phyloP scores from a whole-genome alignment of 2,329 filamentous ascomycete genomes.

The Ascochyta pisi region DNA sequence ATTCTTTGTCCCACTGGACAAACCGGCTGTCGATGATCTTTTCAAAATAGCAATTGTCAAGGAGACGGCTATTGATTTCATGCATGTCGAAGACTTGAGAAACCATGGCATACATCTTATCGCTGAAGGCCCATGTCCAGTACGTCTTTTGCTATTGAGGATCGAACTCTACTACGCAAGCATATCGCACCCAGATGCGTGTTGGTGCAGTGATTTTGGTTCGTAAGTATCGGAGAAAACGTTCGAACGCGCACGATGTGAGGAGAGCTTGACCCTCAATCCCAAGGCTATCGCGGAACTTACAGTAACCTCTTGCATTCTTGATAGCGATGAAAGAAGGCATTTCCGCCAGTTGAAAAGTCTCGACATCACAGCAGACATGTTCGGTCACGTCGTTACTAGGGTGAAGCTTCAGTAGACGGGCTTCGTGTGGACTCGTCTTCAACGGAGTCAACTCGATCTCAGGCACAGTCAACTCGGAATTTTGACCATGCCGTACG shows the following conservation, averaged over 20 bases:
- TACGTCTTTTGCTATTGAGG: background rate
- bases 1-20: background rate
- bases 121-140: slow-evolving; percentile 16
- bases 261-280: background rate
- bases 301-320: background rate
- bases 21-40: background rate
- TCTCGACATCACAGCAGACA: background rate
- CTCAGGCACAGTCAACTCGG: background rate
- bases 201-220: background rate
- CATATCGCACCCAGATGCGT: background rate
- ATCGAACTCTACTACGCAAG: background rate
- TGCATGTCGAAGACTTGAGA: slow-evolving; percentile 17
- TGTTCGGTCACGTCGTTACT: background rate
- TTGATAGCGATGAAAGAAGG: background rate
- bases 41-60: slow-evolving; percentile 9
- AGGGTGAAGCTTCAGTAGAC: background rate
- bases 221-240: background rate
- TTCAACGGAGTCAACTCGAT: background rate
- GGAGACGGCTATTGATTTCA: slow-evolving; percentile 5
- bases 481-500: background rate
- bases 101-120: slow-evolving; percentile 8
- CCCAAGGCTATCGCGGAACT: background rate
- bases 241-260: background rate
- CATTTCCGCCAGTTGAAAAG: background rate
- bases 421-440: background rate